Base-by-base conservation (phyloP, 768 basidiomycete species). In the Trametes cinnabarina region DNA sequence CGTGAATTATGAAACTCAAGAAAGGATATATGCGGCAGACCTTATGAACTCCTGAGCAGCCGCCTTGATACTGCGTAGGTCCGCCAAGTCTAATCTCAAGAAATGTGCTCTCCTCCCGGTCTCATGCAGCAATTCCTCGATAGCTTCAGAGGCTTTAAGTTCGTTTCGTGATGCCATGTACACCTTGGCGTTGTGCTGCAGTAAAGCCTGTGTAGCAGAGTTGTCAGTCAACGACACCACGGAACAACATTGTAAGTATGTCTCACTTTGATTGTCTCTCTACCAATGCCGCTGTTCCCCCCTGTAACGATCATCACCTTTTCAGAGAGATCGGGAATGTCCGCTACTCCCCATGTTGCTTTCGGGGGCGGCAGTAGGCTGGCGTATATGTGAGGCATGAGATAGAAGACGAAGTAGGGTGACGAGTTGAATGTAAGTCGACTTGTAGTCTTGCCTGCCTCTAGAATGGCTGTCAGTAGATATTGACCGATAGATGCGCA, bases 111-210 rank as follows among this genome's bases (percentile, higher is more conserved):
- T 66, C 47, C 65, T 71, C 47, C 80, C 78, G 0, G 77, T 80
- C 46, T 58, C 70, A n/a, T 51, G 8, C 62, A 81, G 74, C 49
- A 89, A 71, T 7, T 82, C 77, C 34, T 70, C 55, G 51, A 87
- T 86, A 0, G 82, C 83, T 4, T 61, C 66, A 4, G 74, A 67
- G 1, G 76, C 73, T 59, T 80, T 85, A 41, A 69, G 65, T 48
- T 68, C 58, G 51, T 65, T 76, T n/a, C 85, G 77, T 9, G 73
- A 71, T 0, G 81, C 83, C 44, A 88, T 50, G 63, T 90, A 88
- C 0, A 89, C 86, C 51, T 79, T 86, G 7, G 86, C 86, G 65
- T 83, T 79, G 60, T 81, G 81, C 10, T 56, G 25, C 11, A 88
- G 72, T 11, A 86, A 76, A 3, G 71, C 77, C 79, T 83, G 53